phyloP scores from a whole-genome alignment of 169 alveolate genomes.

The Plasmodium blacklocki region DNA sequence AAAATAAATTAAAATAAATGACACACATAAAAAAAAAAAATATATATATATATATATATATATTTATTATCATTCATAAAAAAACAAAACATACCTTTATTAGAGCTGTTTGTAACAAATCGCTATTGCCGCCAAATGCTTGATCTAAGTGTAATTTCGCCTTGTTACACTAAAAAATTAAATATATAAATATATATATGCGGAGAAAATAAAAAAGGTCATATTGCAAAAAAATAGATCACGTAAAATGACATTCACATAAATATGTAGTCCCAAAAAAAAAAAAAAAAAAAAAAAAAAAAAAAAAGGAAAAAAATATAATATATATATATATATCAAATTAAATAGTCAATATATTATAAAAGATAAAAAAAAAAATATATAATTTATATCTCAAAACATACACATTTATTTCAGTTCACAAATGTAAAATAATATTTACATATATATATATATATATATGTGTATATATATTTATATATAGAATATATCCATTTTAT shows the following conservation, averaged over 20 bases:
- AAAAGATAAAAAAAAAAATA: background rate
- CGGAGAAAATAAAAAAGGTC: background rate
- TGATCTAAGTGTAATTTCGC: slow-evolving; percentile 86
- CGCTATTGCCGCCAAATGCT: slow-evolving; percentile 90
- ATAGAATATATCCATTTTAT: background rate
- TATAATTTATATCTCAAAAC: background rate
- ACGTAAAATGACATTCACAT: background rate
- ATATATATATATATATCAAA: background rate
- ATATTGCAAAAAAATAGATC: background rate
- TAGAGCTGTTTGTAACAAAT: slow-evolving; percentile 82
- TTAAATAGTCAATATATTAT: background rate
- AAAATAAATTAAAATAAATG: background rate
- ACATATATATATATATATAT: too few relatives aligned
- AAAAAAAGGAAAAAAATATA: background rate
- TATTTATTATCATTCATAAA: background rate
- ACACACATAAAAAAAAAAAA: background rate
- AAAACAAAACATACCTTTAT: slow-evolving; percentile 63
- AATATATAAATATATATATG: background rate
- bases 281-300: background rate
- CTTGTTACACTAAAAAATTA: slow-evolving; percentile 82
- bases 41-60: slow-evolving; percentile 3
- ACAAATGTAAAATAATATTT: background rate
- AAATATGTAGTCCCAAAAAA: background rate
- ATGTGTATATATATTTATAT: too few relatives aligned
- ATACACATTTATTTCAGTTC: background rate